Conservation (phyloP, 2,329 filamentous ascomycete species). For the Xylariaceae sp. region DNA sequence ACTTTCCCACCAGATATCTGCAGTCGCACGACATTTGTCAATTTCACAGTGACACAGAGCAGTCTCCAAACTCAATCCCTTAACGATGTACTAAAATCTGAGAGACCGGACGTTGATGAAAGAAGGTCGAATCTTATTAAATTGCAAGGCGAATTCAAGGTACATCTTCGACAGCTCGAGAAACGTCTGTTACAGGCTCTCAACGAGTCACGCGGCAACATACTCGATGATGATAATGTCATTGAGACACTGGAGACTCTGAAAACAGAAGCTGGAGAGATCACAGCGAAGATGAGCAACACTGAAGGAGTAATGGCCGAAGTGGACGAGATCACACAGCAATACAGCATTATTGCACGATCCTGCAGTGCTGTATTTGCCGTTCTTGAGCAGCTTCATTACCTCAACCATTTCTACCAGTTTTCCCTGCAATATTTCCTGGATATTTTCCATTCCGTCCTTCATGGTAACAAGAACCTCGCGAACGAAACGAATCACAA, state of each 20-base stretch:
- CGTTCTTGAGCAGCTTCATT: constrained; percentile 94
- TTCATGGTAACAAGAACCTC: constrained; percentile 79
- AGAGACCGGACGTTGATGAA: constrained; percentile 96
- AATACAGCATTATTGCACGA: constrained; percentile 91
- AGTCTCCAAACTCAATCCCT: constrained; percentile 97
- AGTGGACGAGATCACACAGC: constrained; percentile 91
- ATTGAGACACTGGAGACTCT: constrained; percentile 97
- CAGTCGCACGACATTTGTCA: constrained; percentile 98
- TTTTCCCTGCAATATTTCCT: constrained; percentile 99
- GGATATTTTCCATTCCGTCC: constrained; percentile 93
- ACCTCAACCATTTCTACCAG: constrained; percentile 99
- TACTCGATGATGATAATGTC: constrained; percentile 96
- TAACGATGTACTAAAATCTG: constrained; percentile 96
- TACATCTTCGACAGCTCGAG: constrained; percentile 95
- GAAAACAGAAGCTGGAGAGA: constrained; percentile 96
- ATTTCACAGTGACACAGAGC: constrained; percentile 98
- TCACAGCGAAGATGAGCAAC: constrained; percentile 93
- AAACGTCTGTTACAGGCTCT: constrained; percentile 92
- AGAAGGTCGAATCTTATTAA: constrained; percentile 97
- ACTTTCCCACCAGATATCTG: constrained; percentile 96
- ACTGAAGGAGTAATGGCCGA: constrained; percentile 98
- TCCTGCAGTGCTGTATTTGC: constrained; percentile 98
- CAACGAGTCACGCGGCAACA: constrained; percentile 97
- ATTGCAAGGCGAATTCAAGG: constrained; percentile 97
- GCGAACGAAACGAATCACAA: constrained; percentile 75